phyloP scores from a whole-genome alignment of 345 rosid genomes.

The Tarenaya hassleriana region DNA sequence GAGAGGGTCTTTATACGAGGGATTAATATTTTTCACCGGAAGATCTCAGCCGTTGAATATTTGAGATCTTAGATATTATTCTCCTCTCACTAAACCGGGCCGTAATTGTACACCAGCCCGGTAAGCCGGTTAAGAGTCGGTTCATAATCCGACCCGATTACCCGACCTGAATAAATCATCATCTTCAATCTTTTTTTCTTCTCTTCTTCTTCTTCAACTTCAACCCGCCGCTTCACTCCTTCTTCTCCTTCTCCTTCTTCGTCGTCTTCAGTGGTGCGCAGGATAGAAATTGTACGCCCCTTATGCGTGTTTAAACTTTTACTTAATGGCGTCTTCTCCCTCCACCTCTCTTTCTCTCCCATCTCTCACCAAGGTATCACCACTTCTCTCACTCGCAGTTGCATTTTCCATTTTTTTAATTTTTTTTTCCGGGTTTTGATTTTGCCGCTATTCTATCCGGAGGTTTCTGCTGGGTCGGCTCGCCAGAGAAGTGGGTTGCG shows the following conservation, averaged over 20 bases:
- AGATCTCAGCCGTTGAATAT: too few species aligned
- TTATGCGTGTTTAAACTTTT: constrained; percentile 32
- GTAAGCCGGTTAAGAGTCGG: too few species aligned
- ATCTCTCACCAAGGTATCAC: constrained; percentile 46
- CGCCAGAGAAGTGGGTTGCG: constrained; percentile 25
- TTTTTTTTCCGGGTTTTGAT: not conserved
- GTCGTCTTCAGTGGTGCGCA: constrained; percentile 15
- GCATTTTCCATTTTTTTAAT: not conserved
- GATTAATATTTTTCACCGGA: too few species aligned
- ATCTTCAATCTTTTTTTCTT: constrained; percentile 19
- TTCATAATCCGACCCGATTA: too few species aligned
- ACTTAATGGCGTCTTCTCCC: constrained; percentile 49
- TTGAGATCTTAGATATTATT: too few species aligned
- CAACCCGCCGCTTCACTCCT: constrained; percentile 16
- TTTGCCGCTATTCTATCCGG: constrained; percentile 1
- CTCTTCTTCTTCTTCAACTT: constrained; percentile 7
- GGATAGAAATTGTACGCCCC: constrained; percentile 10
- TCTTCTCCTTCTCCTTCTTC: not conserved
- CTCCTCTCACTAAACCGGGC: too few species aligned
- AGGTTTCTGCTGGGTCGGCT: constrained; percentile 32
- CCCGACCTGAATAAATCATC: constrained; percentile 11
- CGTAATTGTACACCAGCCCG: too few species aligned
- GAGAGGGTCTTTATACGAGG: too few species aligned
- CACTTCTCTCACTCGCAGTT: not conserved
- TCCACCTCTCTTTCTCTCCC: constrained; percentile 36